Base-by-base conservation (phyloP, 1,139 yeast genomes). In the Zygosaccharomyces sapae region DNA sequence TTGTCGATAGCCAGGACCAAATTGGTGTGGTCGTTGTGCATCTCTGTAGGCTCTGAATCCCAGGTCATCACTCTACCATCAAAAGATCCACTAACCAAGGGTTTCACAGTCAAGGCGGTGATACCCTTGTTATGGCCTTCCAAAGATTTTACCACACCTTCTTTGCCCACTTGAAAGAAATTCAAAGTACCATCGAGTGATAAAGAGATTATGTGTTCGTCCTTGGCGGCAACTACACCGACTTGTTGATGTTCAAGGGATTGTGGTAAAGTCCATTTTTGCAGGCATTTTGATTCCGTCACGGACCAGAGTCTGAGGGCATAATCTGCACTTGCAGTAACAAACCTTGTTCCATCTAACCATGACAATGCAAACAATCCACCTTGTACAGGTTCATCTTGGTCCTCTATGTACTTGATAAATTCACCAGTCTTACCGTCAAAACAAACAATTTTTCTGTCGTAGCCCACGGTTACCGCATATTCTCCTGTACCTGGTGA, bases 381-480 rank as follows among this genome's bases (percentile, higher is more conserved):
- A 38, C 95, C 96, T 5, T 51, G 45, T 12, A 63, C 45, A n/a
- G 56, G 47, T 20, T 79, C 77, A 57, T 87, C 94, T 4, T 79
- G 75, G 45, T 63, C 69, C 22, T 54, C 68, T 63, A 82, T 65
- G 57, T 75, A 76, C 46, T 74, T 73, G 31, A 81, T 50, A 56
- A 76, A 79, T 46, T 86, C 96, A 36, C 97, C 97, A 8, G 88
- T 78, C 59, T 83, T 83, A 31, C 97, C 97, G 55, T 92, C 95
- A 64, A 87, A 92, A 10, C 90, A 66, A 35, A 78, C 86, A 49
- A 88, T 79, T 44, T 74, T 70, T 57, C 95, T 77, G 68, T 92
- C 98, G 20, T 94, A 80, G 13, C 97, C 96, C 4, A 84, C 96
- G 55, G 88, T 77, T n/a, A 83, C 83, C 19, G 87, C 74, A 63